phyloP scores from a whole-genome alignment of 257 asterid species.

The Nicotiana tomentosiformis region DNA sequence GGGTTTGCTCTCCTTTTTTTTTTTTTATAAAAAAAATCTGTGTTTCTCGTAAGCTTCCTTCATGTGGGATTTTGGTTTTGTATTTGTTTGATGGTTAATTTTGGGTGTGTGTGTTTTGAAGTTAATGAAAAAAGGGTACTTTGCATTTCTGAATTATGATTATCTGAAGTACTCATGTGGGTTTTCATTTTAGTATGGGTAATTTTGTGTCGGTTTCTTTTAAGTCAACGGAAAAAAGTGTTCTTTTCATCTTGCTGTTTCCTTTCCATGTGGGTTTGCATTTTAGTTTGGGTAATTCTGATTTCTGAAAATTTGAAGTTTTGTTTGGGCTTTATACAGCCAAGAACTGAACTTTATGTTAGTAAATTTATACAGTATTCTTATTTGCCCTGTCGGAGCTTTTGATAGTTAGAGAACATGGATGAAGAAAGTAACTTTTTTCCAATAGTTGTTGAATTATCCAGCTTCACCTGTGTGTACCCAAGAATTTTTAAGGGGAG shows the following conservation, averaged over 20 bases:
- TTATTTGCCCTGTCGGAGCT: neutral
- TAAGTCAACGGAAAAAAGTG: neutral
- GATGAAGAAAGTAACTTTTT: neutral
- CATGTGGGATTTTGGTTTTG: too few species aligned
- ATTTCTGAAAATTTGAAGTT: neutral
- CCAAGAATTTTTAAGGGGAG: neutral
- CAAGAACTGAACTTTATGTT: neutral
- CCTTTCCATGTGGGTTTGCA: neutral
- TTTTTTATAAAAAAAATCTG: too few species aligned
- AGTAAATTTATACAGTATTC: neutral
- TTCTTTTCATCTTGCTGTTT: neutral
- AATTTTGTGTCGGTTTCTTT: neutral
- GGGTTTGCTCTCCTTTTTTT: too few species aligned
- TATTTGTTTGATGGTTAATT: too few species aligned
- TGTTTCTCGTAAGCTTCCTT: too few species aligned
- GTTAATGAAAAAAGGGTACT: too few species aligned
- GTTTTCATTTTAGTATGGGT: neutral
- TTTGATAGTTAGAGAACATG: neutral
- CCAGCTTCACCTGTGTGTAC: constrained; percentile 1
- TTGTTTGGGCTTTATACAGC: neutral
- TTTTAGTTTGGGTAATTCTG: neutral
- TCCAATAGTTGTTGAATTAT: neutral
- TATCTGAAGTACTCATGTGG: neutral
- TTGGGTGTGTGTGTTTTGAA: too few species aligned
- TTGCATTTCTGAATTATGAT: too few species aligned